phyloP scores from a whole-genome alignment of 1,284 basidiomycete genomes.

The Trametes hirsuta region DNA sequence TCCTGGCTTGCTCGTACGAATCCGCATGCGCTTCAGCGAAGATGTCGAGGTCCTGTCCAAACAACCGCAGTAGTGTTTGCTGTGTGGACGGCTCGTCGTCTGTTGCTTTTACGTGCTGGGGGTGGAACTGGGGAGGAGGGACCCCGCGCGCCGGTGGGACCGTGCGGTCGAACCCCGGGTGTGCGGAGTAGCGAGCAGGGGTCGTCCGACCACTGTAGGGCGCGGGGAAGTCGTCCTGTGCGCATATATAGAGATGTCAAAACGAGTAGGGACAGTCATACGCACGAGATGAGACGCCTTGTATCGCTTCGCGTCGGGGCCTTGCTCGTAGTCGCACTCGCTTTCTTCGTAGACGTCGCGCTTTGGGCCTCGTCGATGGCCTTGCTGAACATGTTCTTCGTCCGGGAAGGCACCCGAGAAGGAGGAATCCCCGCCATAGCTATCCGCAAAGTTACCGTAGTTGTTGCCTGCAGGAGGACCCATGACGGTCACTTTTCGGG shows the following conservation, averaged over 20 bases:
- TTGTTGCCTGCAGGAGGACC: not conserved
- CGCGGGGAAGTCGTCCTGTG: constrained; percentile 15
- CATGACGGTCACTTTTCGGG: not conserved
- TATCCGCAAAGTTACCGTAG: constrained; percentile 2
- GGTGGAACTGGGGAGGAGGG: not conserved
- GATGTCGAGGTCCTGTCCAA: constrained; percentile 33
- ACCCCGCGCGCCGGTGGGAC: not conserved
- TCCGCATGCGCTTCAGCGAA: constrained; percentile 29
- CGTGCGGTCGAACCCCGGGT: not conserved
- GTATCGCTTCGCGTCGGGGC: constrained; percentile 27
- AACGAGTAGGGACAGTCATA: not conserved
- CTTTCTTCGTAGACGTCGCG: constrained; percentile 16
- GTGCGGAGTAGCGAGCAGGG: constrained; percentile 1
- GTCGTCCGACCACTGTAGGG: constrained; percentile 16
- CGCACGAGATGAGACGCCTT: constrained; percentile 21
- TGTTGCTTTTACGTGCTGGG: not conserved
- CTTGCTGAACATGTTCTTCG: constrained; percentile 10
- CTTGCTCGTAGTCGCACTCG: constrained; percentile 25
- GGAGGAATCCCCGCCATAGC: not conserved
- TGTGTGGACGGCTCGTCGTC: not conserved
- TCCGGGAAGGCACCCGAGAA: not conserved
- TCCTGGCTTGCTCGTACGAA: constrained; percentile 33
- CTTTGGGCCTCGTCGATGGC: constrained; percentile 23
- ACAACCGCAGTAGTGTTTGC: constrained; percentile 27
- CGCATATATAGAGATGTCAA: not conserved